Percentiles rank a stretch among this genome's conserved stretches.
phyloP scores from a whole-genome alignment of 768 basidiomycete species.

The Cystofilobasidium capitatum region DNA sequence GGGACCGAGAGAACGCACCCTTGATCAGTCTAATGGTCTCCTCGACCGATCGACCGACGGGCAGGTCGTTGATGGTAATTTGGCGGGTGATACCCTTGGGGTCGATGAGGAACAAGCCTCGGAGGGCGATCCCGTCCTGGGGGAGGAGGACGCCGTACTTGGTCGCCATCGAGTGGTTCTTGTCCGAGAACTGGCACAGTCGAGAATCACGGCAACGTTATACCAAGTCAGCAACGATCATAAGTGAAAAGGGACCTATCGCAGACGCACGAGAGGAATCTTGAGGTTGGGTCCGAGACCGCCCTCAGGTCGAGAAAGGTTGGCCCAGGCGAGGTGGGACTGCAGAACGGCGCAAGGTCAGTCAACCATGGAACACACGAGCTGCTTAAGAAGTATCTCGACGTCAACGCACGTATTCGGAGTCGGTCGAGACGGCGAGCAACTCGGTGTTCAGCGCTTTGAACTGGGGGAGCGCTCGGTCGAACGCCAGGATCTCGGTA shows the following conservation, averaged over 20 bases:
- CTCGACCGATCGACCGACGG: slow-evolving; percentile 82
- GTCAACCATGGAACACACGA: neutral
- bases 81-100: slow-evolving; percentile 42
- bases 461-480: slow-evolving; percentile 71
- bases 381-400: neutral
- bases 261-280: slow-evolving; percentile 47
- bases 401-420: slow-evolving; percentile 45
- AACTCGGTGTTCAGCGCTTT: slow-evolving; percentile 62
- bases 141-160: slow-evolving; percentile 84
- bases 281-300: slow-evolving; percentile 82
- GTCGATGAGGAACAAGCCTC: slow-evolving; percentile 46
- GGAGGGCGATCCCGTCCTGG: slow-evolving; percentile 75
- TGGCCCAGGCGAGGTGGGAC: slow-evolving; percentile 79
- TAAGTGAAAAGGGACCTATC: neutral
- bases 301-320: slow-evolving; percentile 69
- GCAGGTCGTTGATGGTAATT: slow-evolving; percentile 81
- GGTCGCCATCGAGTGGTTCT: slow-evolving; percentile 62
- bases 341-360: neutral
- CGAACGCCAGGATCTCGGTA: slow-evolving; percentile 91
- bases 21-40: slow-evolving; percentile 83
- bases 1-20: slow-evolving; percentile 38
- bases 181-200: slow-evolving; percentile 11
- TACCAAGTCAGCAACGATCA: no score
- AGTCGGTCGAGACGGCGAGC: slow-evolving; percentile 82
- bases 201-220: no score